phyloP scores from a whole-genome alignment of 1,284 basidiomycete genomes.

The Microbotryomycetes sp. region DNA sequence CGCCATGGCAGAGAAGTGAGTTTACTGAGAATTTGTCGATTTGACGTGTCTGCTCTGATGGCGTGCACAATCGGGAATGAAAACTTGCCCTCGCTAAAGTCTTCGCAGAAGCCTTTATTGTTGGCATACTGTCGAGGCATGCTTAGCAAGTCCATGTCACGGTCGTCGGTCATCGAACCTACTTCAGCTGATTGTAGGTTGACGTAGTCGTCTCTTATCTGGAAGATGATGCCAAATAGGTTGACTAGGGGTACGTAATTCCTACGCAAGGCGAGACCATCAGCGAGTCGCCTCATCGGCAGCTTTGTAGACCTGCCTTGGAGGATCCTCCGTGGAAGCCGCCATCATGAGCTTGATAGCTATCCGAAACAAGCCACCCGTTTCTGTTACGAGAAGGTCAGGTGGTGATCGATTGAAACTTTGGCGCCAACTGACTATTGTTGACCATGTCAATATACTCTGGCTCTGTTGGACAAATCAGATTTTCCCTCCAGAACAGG shows the following conservation, averaged over 20 bases:
- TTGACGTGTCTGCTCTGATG: constrained; percentile 63
- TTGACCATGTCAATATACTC: constrained; percentile 96
- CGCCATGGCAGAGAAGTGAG: constrained; percentile 15
- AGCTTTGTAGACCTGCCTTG: constrained; percentile 6
- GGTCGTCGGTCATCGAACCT: constrained; percentile 16
- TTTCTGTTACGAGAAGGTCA: constrained; percentile 57
- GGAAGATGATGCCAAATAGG: constrained; percentile 87
- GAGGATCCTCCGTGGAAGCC: constrained; percentile 48
- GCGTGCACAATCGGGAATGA: constrained; percentile 90
- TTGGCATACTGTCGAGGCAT: constrained; percentile 57
- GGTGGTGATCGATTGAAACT: not conserved
- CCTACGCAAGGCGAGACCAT: constrained; percentile 44
- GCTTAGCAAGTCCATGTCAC: not conserved
- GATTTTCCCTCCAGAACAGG: constrained; percentile 84
- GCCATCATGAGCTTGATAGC: constrained; percentile 97
- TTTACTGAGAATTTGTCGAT: constrained; percentile 73
- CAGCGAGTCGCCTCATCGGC: not conserved
- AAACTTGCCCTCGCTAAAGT: constrained; percentile 93
- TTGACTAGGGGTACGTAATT: constrained; percentile 89
- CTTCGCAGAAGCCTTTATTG: constrained; percentile 93
- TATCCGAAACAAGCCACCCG: constrained; percentile 85
- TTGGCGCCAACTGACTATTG: constrained; percentile 59
- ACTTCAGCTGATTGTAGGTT: constrained; percentile 83
- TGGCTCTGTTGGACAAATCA: constrained; percentile 87
- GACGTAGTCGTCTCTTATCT: constrained; percentile 96